phyloP scores from a whole-genome alignment of 2,329 filamentous ascomycete species.

The Phymatotrichopsis omnivora region DNA sequence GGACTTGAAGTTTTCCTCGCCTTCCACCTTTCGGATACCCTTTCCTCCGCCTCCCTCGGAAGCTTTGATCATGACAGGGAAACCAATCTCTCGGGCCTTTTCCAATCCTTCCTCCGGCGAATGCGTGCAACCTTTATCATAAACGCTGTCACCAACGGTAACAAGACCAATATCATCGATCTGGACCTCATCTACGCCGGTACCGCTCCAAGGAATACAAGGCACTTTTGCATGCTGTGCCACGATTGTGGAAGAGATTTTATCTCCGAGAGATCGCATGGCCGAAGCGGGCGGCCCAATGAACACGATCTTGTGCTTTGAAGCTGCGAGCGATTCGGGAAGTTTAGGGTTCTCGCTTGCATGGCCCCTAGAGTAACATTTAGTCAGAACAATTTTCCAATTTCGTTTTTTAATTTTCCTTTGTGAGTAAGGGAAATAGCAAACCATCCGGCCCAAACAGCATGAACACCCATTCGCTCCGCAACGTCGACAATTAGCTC shows the following conservation, averaged over 20 bases:
- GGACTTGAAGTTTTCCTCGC: slow-evolving; percentile 71
- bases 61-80: slow-evolving; percentile 99
- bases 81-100: slow-evolving; percentile 83
- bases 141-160: slow-evolving; percentile 75
- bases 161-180: slow-evolving; percentile 74
- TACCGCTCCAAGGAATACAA: slow-evolving; percentile 98
- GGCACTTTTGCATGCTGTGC: slow-evolving; percentile 93
- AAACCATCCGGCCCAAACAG: slow-evolving; percentile 97
- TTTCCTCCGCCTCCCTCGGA: slow-evolving; percentile 98
- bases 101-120: slow-evolving; percentile 82
- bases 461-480: slow-evolving; percentile 96
- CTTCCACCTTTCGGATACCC: slow-evolving; percentile 90
- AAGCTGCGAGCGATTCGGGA: slow-evolving; percentile 89
- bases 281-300: slow-evolving; percentile 95
- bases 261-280: slow-evolving; percentile 98
- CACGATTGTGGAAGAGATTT: slow-evolving; percentile 98
- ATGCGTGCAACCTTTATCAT: slow-evolving; percentile 81
- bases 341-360: slow-evolving; percentile 98
- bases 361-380: slow-evolving; percentile 58
- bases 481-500: slow-evolving; percentile 98
- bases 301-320: slow-evolving; percentile 97
- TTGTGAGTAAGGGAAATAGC: slow-evolving; percentile 32
- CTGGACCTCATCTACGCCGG: slow-evolving; percentile 71
- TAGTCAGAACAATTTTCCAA: no score
- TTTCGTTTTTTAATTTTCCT: no score